Base-by-base conservation (phyloP, 257 asterid species). In the Cordia subcordata region DNA sequence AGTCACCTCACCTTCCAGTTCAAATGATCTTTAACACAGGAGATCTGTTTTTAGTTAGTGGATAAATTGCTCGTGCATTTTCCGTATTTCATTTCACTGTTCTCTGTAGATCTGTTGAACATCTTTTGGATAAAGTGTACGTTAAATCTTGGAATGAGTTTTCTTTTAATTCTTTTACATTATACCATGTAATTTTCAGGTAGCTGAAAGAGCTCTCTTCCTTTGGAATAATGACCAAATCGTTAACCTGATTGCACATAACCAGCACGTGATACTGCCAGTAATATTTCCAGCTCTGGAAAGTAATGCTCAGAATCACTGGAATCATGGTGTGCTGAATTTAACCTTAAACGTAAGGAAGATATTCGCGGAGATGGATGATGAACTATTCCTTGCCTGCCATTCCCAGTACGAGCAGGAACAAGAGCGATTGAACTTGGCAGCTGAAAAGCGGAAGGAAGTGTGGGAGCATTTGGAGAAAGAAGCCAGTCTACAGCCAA, bases 181-280 rank as follows among this genome's bases (percentile, higher is more conserved):
- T 45, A 45, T 45, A 4, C 3, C 20, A n/a, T 38, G 17, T 20
- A 33, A 10, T 23, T 37, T 61, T 40, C 80, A 91, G 96, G 98
- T 88, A 65, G 95, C 98, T 8, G 98, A 91, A 75, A 84, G 95
- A 68, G 84, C 96, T 37, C 79, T 86, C 53, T 83, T 86, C 81
- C 76, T 90, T 5, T 90, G 94, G 94, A 86, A 89, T 57, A 90
- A 87, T 53, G 90, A 84, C 50, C 92, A 83, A 64, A 70, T 91
- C 3, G 51, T 81, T 50, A 85, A 78, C 67, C 79, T 88, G 62
- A 76, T 91, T 15, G 85, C 80, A 58, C 90, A 77, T 42, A 91
- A 91, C 68, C 83, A 94, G 49, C 85, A 83, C 49, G 80, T 73
- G 4, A 76, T 91, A 38, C 83, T 91, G 54, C 98, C 98, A 0